Evolutionary conservation across 78 protist species (phyloP).

Genomic region (Dictyostelium capitatum): DNA sequence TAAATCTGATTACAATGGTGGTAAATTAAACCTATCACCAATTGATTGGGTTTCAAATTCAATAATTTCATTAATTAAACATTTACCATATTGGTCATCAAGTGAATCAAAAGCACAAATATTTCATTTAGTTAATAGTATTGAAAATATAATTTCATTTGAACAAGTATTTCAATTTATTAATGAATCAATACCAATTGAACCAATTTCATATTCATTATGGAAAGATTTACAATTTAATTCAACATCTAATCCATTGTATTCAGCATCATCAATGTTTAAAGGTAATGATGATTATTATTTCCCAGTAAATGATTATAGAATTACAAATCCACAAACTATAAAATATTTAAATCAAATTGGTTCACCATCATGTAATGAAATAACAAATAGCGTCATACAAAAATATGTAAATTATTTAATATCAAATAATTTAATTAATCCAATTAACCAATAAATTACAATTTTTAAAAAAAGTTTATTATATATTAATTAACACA

Average conservation of each 20-base stretch:
- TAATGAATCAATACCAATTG: neutral
- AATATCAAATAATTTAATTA: neutral
- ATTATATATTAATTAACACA: no score
- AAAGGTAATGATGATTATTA: neutral
- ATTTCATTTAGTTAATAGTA: slow-evolving; percentile 39
- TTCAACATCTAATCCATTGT: neutral
- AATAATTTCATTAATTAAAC: neutral
- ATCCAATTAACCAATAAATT: neutral
- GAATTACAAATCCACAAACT: neutral
- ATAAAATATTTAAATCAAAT: slow-evolving; percentile 3
- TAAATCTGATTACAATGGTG: neutral
- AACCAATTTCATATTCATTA: neutral
- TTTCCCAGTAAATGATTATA: neutral
- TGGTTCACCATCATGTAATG: neutral
- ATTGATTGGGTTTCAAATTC: slow-evolving; percentile 58
- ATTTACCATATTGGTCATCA: neutral
- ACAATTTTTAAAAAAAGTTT: no score
- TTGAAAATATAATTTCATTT: neutral
- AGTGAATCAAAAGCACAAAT: neutral
- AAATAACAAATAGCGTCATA: neutral
- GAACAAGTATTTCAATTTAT: neutral
- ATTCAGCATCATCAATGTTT: neutral
- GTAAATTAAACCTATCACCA: slow-evolving; percentile 50
- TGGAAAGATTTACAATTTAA: slow-evolving; percentile 1
- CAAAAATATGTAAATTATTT: neutral